Conservation (phyloP, 1,284 basidiomycete genomes). For the Mycosarcoma mackinlayi region DNA sequence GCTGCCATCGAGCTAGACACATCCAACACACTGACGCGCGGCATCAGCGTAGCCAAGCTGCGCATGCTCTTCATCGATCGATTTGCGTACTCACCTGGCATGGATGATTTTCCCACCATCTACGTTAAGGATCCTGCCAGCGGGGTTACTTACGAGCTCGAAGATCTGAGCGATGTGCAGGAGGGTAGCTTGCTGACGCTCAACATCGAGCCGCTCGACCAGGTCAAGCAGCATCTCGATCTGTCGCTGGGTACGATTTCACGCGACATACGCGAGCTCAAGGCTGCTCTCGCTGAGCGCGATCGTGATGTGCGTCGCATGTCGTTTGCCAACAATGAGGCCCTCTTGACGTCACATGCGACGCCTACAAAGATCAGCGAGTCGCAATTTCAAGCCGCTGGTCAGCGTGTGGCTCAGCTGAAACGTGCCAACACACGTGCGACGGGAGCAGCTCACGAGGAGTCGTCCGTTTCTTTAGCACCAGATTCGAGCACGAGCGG, state of each 20-base stretch:
- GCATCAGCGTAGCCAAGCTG: slow-evolving; percentile 77
- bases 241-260: slow-evolving; percentile 84
- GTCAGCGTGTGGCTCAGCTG: slow-evolving; percentile 60
- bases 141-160: slow-evolving; percentile 93
- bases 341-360: slow-evolving; percentile 18
- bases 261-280: slow-evolving; percentile 91
- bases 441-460: slow-evolving; percentile 17
- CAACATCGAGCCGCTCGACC: slow-evolving; percentile 96
- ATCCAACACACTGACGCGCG: slow-evolving; percentile 34
- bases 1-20: slow-evolving; percentile 74
- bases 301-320: slow-evolving; percentile 44
- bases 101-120: slow-evolving; percentile 94
- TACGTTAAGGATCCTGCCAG: slow-evolving; percentile 91
- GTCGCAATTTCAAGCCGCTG: slow-evolving; percentile 63
- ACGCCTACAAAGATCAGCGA: slow-evolving; percentile 58
- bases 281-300: slow-evolving; percentile 73
- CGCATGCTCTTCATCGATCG: slow-evolving; percentile 92
- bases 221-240: slow-evolving; percentile 98
- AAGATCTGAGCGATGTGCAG: slow-evolving; percentile 92
- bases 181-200: slow-evolving; percentile 87
- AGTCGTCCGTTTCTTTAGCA: background rate
- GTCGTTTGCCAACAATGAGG: slow-evolving; percentile 32
- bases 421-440: slow-evolving; percentile 50
- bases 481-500: background rate
- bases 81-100: slow-evolving; percentile 88